Evolutionary conservation across 306 rosid genomes (phyloP), one percentile per base, ranked within the genome.

Genomic region (Potentilla sterilis): DNA sequence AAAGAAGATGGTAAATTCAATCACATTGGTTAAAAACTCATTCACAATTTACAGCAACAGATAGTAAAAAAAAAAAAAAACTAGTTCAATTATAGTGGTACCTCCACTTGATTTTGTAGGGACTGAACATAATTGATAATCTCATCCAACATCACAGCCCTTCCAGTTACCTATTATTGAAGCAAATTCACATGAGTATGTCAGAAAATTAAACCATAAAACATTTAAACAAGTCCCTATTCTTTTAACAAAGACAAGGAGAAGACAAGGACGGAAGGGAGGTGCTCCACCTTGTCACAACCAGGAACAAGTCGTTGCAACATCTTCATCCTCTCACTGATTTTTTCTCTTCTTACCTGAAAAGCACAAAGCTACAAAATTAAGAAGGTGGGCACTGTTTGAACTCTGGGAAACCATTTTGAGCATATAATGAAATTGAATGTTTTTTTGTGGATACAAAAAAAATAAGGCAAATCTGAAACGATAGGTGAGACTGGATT

Each of bases 101-200:
- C 99, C 99, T 95, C 99, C 10, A 95, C 98, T 95, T 90, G 99
- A 85, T 88, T 88, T 70, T 95, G 97, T 78, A 95, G 86, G 87
- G 99, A 92, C 90, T 92, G 97, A 80, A 95, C 97, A 92, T 95
- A 95, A 84, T 95, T 95, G 91, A 95, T 95, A 79, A 95, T 92
- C 80, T 95, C 97, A 57, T 95, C 99, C 92, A 95, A 87, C 96
- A 95, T 86, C 74, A 90, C 90, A 86, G 99, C 98, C 89, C 93
- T 95, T 41, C 97, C 99, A 43, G 96, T 88, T 59, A 92, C 92
- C 99, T 95, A 75, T 76, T 61, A 19, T 73, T 0, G 46, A 81
- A 78, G 74, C 77, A 81, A 83, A 81, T 77, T 70, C 91, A 87
- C 81, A 84, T 67, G 87, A 78, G 51, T 64, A 42, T 83, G 79